Base-by-base conservation (phyloP, 768 basidiomycete genomes). In the Naganishia friedmannii region DNA sequence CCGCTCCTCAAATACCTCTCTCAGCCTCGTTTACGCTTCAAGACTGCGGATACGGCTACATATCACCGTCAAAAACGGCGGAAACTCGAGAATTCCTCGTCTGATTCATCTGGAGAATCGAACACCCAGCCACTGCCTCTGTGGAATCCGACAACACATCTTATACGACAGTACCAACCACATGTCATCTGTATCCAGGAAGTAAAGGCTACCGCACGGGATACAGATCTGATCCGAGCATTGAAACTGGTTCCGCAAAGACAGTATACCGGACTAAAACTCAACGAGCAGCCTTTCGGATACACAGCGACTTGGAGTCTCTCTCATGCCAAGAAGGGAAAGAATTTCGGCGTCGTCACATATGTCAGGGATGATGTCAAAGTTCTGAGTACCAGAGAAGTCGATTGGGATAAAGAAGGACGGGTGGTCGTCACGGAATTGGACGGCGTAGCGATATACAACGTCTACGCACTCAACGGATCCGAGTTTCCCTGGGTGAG, bases 21-120 rank as follows among this genome's bases (percentile, higher is more conserved):
- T n/a, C 48, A 51, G n/a, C 48, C 48, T 51, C 48, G 48, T 13
- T 51, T 51, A 12, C 48, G 48, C n/a, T 51, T 51, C n/a, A 51
- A 51, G 3, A 26, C 23, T 4, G 48, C 48, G 23, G 48, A 51
- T 6, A 51, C 48, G 23, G 48, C 23, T 3, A 4, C 48, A n/a
- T 26, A 3, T 12, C 48, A 26, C 48, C 48, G 23, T 51, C 48
- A 51, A 6, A 51, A 51, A 51, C 19, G 48, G 13, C 48, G 48
- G 23, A 21, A 12, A 7, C n/a, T 51, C 3, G 48, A 12, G 23
- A 21, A 51, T 51, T 23, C 48, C 7, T 51, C 48, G n/a, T 51
- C 48, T 51, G 48, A 51, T 51, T 51, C 48, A 3, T 51, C 48
- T 12, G 48, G 23, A 3, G 23, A 23, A n/a, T 51, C 23, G n/a